Evolutionary conservation across 2,329 filamentous ascomycete species (phyloP).

Genomic region (Trichoderma hamatum): DNA sequence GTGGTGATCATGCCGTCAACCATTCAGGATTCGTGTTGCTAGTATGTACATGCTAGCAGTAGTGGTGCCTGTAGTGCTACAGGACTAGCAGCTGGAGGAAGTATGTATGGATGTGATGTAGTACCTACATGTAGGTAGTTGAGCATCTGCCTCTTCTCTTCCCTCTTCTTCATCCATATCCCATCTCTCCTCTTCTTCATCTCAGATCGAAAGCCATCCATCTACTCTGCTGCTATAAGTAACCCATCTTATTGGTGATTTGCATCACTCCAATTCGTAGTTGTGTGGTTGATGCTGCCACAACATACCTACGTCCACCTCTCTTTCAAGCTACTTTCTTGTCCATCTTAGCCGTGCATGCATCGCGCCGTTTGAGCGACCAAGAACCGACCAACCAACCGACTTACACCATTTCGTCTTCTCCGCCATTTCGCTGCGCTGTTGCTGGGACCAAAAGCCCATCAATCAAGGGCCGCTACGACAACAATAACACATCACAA

Average conservation of each 20-base stretch:
- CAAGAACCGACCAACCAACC: conserved; percentile 26
- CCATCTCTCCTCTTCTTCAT: background rate
- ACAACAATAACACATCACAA: conserved; percentile 22
- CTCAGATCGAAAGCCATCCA: background rate
- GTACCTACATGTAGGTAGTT: too few relatives aligned
- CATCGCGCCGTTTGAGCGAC: conserved; percentile 19
- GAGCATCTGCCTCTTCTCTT: background rate
- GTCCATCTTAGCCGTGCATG: conserved; percentile 24
- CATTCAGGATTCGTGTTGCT: conserved; percentile 3
- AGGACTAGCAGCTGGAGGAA: background rate
- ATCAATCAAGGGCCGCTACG: conserved; percentile 18
- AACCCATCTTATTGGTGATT: background rate
- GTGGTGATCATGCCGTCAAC: conserved; percentile 26
- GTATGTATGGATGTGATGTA: background rate
- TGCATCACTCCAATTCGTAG: conserved; percentile 1
- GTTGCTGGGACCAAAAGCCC: conserved; percentile 4
- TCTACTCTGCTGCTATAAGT: background rate
- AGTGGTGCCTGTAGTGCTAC: background rate
- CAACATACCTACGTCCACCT: background rate
- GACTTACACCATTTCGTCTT: conserved; percentile 30
- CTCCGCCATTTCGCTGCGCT: conserved; percentile 24
- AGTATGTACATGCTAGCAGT: background rate
- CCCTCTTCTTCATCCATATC: background rate
- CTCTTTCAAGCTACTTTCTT: conserved; percentile 15
- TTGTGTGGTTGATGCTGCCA: conserved; percentile 1